phyloP scores from a whole-genome alignment of 306 rosid genomes.

The Lablab purpureus region DNA sequence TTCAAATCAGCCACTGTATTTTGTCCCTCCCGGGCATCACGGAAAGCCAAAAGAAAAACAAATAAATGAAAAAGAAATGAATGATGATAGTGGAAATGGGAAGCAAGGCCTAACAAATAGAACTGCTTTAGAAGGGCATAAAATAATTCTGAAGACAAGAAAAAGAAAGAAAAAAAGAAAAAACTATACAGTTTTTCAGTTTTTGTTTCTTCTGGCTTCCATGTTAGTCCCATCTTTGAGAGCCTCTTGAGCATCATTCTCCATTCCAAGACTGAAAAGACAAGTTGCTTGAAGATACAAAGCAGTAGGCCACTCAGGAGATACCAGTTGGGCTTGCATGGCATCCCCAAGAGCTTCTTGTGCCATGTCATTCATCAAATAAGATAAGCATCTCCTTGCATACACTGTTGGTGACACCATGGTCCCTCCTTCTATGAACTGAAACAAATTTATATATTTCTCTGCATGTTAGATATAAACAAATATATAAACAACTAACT shows the following conservation, averaged over 20 bases:
- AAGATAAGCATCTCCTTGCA: constrained; percentile 86
- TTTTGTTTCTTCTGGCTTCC: constrained; percentile 80
- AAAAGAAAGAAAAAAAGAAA: constrained; percentile 17
- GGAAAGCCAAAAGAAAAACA: constrained; percentile 23
- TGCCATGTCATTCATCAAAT: constrained; percentile 78
- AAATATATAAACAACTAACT: too few species aligned
- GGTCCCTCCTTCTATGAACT: constrained; percentile 96
- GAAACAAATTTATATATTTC: not conserved
- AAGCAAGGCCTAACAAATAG: constrained; percentile 40
- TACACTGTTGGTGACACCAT: constrained; percentile 97
- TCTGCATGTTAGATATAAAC: too few species aligned
- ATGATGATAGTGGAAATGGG: constrained; percentile 11
- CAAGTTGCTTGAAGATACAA: constrained; percentile 93
- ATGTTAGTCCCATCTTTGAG: constrained; percentile 86
- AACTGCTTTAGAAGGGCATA: constrained; percentile 25
- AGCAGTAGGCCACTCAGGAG: constrained; percentile 96
- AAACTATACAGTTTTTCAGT: constrained; percentile 55
- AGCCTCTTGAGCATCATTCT: constrained; percentile 92
- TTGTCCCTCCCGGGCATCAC: constrained; percentile 23
- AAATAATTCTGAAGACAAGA: constrained; percentile 32
- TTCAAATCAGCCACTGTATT: constrained; percentile 39
- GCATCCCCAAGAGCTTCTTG: constrained; percentile 93
- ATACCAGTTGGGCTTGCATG: constrained; percentile 92
- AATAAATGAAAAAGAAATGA: not conserved
- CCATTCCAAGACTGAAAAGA: constrained; percentile 87